A percentile compares a stretch with the other conserved stretches of the same genome.
phyloP scores from a whole-genome alignment of 148 eudicot species.

The Nepenthes gracilis region DNA sequence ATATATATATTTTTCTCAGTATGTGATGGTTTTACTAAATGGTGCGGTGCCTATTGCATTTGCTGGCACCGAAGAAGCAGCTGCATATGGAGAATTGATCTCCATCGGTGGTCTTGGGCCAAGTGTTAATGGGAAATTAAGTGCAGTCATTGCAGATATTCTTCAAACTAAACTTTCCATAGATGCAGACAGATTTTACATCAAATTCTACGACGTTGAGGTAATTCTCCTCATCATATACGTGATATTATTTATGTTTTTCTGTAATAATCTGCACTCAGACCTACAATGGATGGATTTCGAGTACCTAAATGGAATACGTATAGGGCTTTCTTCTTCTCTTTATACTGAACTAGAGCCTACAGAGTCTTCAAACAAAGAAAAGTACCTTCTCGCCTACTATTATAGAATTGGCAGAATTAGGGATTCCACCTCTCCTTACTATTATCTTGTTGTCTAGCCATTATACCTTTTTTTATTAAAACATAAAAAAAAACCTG shows the following conservation, averaged over 20 bases:
- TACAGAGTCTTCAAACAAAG: too few relatives aligned
- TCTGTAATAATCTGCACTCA: neutral
- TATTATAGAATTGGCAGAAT: too few relatives aligned
- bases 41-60: conserved; percentile 84
- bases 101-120: conserved; percentile 85
- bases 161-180: conserved; percentile 80
- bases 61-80: conserved; percentile 90
- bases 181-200: conserved; percentile 65
- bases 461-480: too few relatives aligned
- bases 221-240: conserved; percentile 12
- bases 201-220: conserved; percentile 80
- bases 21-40: conserved; percentile 83
- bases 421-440: too few relatives aligned
- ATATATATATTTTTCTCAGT: conserved; percentile 26
- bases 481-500: too few relatives aligned
- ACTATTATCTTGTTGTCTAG: too few relatives aligned
- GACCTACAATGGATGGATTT: neutral
- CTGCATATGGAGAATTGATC: conserved; percentile 85
- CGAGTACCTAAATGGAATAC: too few relatives aligned
- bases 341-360: too few relatives aligned
- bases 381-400: too few relatives aligned
- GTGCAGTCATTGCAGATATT: conserved; percentile 78
- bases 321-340: too few relatives aligned
- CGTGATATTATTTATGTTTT: too few relatives aligned
- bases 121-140: conserved; percentile 65